Evolutionary conservation across 2,329 filamentous ascomycete genomes (phyloP).

Genomic region (Venturia aucupariae): DNA sequence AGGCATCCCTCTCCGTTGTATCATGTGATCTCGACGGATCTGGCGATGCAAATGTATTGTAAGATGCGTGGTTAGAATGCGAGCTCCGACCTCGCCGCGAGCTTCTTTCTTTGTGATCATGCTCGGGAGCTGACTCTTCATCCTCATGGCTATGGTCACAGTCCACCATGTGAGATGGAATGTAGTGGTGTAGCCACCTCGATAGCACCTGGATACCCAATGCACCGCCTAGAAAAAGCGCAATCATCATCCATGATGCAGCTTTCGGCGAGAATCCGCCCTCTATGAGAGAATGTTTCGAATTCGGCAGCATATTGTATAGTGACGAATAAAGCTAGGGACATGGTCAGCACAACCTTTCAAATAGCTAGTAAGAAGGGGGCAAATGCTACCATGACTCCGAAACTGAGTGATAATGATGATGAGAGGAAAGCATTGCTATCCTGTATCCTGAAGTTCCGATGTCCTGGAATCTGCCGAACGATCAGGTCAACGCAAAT

Average conservation of each 20-base stretch:
- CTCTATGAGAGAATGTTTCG: slow-evolving; percentile 65
- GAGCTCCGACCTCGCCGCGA: background rate
- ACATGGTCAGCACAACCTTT: background rate
- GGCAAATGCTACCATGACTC: slow-evolving; percentile 68
- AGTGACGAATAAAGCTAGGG: slow-evolving; percentile 77
- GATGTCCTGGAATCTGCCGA: slow-evolving; percentile 61
- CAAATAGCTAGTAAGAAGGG: background rate
- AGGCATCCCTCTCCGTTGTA: background rate
- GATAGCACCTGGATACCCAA: slow-evolving; percentile 67
- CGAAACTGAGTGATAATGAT: slow-evolving; percentile 86
- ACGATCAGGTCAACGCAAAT: slow-evolving; percentile 80
- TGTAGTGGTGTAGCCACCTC: slow-evolving; percentile 59
- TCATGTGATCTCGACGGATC: background rate
- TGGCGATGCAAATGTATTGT: background rate
- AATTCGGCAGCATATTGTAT: slow-evolving; percentile 86
- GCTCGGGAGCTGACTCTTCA: slow-evolving; percentile 27
- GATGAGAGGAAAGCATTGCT: slow-evolving; percentile 81
- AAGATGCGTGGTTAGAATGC: background rate
- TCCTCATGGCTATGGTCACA: slow-evolving; percentile 67
- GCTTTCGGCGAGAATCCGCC: slow-evolving; percentile 56
- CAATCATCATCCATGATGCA: slow-evolving; percentile 62
- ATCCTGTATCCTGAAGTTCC: slow-evolving; percentile 76
- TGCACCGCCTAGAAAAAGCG: slow-evolving; percentile 61
- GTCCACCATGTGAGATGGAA: slow-evolving; percentile 72
- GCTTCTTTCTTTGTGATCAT: slow-evolving; percentile 21